Evolutionary conservation across 768 basidiomycete species (phyloP), one percentile per base, ranked within the genome.

Genomic region (Mycena polygramma): DNA sequence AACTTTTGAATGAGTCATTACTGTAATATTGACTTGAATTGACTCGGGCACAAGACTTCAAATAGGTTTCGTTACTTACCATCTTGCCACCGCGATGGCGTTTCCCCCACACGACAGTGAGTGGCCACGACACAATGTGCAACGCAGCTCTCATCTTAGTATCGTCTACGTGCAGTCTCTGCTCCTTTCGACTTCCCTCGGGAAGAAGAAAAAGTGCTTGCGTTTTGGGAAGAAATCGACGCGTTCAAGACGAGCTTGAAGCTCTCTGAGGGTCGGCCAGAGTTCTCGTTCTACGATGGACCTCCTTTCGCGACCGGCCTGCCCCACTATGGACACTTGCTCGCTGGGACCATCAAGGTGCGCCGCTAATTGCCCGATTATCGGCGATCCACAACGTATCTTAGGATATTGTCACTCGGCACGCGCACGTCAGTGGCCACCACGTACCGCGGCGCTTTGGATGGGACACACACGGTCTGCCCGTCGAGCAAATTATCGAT

Each of bases 401-500:
- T 36, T 77, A 99, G 97, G 97, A 99, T 79, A 97, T 99, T 77
- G 95, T 99, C 65, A 99, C 97, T 51, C 90, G 97, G 63, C 96
- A 98, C 82, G 97, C 97, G 2, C 93, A 95, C 79, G 92, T 95
- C 60, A 96, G 93, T 63, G 97, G 97, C 8, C 92, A 90, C 81
- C 93, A 98, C 77, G 97, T 99, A 75, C 88, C 92, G 66, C 91
- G 97, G 68, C 90, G 97, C 61, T 99, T 99, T 79, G 97, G 97
- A 63, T 99, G 97, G 97, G 97, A 99, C 82, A 98, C 97, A 7
- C 97, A 99, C 82, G 97, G 97, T 60, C 90, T 99, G 35, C 98
- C 97, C 43, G 96, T 99, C 77, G 98, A 99, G 81, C 97, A 98
- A 84, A 95, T 98, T 85, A 99, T 99, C 84, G 98, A 99, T 87